phyloP scores from a whole-genome alignment of 148 eudicot genomes.

The Vaccinium macrocarpon region DNA sequence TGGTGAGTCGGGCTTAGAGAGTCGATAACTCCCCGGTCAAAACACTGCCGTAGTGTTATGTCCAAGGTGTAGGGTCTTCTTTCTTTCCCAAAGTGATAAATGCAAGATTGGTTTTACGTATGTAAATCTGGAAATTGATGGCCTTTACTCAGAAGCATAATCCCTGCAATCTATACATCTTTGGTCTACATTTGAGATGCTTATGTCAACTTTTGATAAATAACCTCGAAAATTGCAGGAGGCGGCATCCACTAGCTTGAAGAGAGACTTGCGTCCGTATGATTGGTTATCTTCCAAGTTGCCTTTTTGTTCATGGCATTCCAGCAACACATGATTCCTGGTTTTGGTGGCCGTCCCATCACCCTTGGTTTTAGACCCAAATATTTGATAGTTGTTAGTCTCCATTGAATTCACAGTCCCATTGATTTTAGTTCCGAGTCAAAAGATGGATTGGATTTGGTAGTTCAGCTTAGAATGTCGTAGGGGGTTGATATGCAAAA shows the following conservation, averaged over 20 bases:
- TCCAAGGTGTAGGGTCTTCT: background rate
- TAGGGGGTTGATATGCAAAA: background rate
- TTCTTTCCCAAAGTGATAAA: background rate
- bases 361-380: background rate
- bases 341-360: conserved; percentile 22
- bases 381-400: background rate
- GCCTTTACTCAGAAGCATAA: background rate
- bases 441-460: conserved; percentile 4
- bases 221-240: conserved; percentile 42
- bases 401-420: background rate
- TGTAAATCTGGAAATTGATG: background rate
- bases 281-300: conserved; percentile 23
- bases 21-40: background rate
- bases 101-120: background rate
- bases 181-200: background rate
- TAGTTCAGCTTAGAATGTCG: background rate
- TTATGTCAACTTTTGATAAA: background rate
- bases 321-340: conserved; percentile 24
- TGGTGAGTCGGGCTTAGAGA: too few species aligned
- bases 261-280: conserved; percentile 16
- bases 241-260: conserved; percentile 68
- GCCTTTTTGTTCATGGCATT: conserved; percentile 35
- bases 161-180: background rate
- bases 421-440: background rate
- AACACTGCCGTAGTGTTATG: background rate